phyloP scores from a whole-genome alignment of 2,329 filamentous ascomycete genomes.

The Phaeosphaeriaceae sp. region DNA sequence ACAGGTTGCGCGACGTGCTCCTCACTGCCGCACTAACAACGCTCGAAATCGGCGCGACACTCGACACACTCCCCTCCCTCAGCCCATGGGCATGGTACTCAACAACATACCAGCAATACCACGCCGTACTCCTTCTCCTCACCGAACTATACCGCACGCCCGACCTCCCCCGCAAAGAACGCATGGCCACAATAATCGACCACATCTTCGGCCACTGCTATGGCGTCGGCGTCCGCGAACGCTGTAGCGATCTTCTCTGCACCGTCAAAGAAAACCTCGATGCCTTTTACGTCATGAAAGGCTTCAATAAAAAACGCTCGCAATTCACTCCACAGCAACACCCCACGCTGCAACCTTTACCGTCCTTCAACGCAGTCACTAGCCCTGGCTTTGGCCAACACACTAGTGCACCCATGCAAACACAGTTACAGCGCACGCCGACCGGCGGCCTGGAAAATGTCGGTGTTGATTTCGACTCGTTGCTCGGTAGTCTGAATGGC shows the following conservation, averaged over 20 bases:
- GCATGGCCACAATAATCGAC: conserved; percentile 49
- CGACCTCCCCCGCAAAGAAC: conserved; percentile 41
- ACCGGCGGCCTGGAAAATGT: conserved; percentile 31
- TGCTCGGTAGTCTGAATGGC: conserved; percentile 36
- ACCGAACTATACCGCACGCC: conserved; percentile 48
- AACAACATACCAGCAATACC: conserved; percentile 49
- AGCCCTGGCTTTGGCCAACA: conserved; percentile 17
- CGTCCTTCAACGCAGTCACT: conserved; percentile 19
- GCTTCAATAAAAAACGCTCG: conserved; percentile 38
- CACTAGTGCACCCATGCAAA: conserved; percentile 15
- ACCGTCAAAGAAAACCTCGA: conserved; percentile 49
- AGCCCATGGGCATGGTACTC: conserved; percentile 47
- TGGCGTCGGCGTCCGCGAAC: conserved; percentile 43
- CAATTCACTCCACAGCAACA: conserved; percentile 34
- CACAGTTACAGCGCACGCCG: conserved; percentile 30
- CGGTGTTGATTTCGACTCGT: conserved; percentile 42
- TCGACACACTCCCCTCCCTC: conserved; percentile 46
- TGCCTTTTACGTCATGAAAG: conserved; percentile 48
- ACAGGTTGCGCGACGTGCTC: conserved; percentile 45
- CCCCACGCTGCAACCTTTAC: conserved; percentile 34
- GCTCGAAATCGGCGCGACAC: conserved; percentile 47
- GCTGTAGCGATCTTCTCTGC: conserved; percentile 44
- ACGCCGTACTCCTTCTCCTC: conserved; percentile 45
- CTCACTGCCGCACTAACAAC: conserved; percentile 46
- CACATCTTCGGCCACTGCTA: conserved; percentile 50